Base-by-base conservation (phyloP, 305 asterid species). In the Solanum hybrid region DNA sequence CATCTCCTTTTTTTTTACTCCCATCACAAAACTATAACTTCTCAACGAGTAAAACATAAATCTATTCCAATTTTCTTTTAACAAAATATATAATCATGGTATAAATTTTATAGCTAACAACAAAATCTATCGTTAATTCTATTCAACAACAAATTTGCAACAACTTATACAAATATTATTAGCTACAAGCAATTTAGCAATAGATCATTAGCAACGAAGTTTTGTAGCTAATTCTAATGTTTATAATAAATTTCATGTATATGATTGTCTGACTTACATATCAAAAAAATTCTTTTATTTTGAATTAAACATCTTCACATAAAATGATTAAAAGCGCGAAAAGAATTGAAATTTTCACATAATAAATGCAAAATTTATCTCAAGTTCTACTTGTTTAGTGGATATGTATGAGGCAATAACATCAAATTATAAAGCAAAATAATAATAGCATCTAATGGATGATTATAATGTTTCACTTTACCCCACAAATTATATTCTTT, bases 401-500 rank as follows among this genome's bases (percentile, higher is more conserved):
- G 73, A 83, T 41, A 41, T 17, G 39, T 41, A 41, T 1, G 73
- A 45, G 73, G 20, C 24, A 7, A 29, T 24, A 22, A 45, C 76
- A 84, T 70, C 45, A 90, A 86, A 86, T 91, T 65, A 91, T 85
- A 24, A 75, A 36, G 91, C 10, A 10, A 89, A 27, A 73, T 27
- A 13, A 83, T 17, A 83, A 14, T 45, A 57, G 75, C 33, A 83
- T 83, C 26, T 27, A 41, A 89, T 90, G 89, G 73, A 83, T 87
- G 89, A 80, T 38, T 88, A 7, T 32, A 78, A 76, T 77, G 80
- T 51, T 82, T 90, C 90, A 86, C 90, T 91, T 90, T 32, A 76
- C 70, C 86, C 86, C 89, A 91, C 88, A 76, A 75, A 22, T 82
- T 79, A 73, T 68, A 90, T 93, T 80, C 75, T 79, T 89, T 83